These are phyloP conservation scores for Arthroderma uncinatum DNA, from an alignment of 2,329 filamentous ascomycete species.

Conservation along the genomic window DNA sequence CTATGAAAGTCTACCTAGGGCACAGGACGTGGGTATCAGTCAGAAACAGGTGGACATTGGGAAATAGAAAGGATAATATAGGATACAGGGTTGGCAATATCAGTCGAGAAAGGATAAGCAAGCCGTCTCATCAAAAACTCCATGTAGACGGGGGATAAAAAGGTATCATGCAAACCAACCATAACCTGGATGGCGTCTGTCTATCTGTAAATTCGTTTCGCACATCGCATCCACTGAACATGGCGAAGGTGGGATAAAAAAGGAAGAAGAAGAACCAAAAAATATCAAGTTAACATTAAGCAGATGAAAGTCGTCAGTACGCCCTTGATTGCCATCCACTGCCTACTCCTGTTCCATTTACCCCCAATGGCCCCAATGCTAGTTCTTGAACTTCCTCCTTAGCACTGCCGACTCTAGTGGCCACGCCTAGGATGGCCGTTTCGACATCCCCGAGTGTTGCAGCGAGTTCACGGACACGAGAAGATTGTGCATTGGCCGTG, in stretches of 20 bases:
- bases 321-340: conserved; percentile 10
- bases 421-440: conserved; percentile 52
- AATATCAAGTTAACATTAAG: background rate
- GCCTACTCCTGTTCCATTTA: conserved; percentile 5
- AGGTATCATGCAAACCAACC: background rate
- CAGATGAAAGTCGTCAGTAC: background rate
- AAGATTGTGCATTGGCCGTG: conserved; percentile 35
- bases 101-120: too few relatives aligned
- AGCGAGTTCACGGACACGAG: conserved; percentile 38
- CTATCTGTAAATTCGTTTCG: background rate
- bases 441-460: conserved; percentile 55
- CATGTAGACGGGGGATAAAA: background rate
- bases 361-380: conserved; percentile 32
- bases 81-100: too few relatives aligned
- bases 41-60: too few relatives aligned
- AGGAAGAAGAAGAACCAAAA: background rate
- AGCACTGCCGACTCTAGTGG: conserved; percentile 47
- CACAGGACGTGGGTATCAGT: too few relatives aligned
- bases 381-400: conserved; percentile 52
- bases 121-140: background rate
- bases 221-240: background rate
- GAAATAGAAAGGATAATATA: too few relatives aligned
- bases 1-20: too few relatives aligned
- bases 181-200: background rate
- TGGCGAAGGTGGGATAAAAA: background rate